phyloP scores from a whole-genome alignment of 805 yeast species.

The Millerozyma miso region DNA sequence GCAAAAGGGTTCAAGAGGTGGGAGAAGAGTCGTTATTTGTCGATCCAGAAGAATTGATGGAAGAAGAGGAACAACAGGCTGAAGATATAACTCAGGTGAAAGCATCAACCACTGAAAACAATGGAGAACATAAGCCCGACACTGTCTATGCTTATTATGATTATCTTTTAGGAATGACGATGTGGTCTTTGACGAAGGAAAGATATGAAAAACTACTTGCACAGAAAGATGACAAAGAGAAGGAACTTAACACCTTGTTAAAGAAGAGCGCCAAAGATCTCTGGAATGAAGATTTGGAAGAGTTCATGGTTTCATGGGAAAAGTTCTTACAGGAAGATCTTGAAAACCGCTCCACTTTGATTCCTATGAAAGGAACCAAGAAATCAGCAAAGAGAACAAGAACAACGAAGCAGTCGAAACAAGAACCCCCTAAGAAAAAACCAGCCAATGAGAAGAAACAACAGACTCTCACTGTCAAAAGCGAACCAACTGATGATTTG shows the following conservation, averaged over 20 bases:
- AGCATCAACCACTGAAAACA: constrained; percentile 23
- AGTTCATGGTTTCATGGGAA: constrained; percentile 62
- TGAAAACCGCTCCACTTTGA: constrained; percentile 48
- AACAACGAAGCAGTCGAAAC: constrained; percentile 6
- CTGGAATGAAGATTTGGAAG: constrained; percentile 83
- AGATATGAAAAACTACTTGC: constrained; percentile 74
- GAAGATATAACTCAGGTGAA: constrained; percentile 27
- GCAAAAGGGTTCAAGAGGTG: constrained; percentile 52
- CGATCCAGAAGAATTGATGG: constrained; percentile 36
- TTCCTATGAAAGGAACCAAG: constrained; percentile 42
- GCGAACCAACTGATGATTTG: constrained; percentile 9
- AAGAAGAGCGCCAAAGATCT: constrained; percentile 76
- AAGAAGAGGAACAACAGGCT: constrained; percentile 39
- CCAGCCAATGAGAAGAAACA: constrained; percentile 6
- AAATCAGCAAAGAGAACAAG: constrained; percentile 27
- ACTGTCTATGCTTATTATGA: constrained; percentile 69
- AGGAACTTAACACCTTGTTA: constrained; percentile 62
- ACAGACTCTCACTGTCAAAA: constrained; percentile 4
- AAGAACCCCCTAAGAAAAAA: constrained; percentile 13
- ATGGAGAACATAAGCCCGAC: constrained; percentile 44
- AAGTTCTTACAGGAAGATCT: constrained; percentile 64
- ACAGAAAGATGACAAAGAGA: constrained; percentile 70
- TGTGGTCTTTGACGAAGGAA: constrained; percentile 90
- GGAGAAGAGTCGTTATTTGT: constrained; percentile 17
- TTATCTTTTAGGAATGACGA: constrained; percentile 84